These are phyloP conservation scores for Cadophora sp. DNA, from an alignment of 2,329 filamentous ascomycete species.

Conservation along the genomic window DNA sequence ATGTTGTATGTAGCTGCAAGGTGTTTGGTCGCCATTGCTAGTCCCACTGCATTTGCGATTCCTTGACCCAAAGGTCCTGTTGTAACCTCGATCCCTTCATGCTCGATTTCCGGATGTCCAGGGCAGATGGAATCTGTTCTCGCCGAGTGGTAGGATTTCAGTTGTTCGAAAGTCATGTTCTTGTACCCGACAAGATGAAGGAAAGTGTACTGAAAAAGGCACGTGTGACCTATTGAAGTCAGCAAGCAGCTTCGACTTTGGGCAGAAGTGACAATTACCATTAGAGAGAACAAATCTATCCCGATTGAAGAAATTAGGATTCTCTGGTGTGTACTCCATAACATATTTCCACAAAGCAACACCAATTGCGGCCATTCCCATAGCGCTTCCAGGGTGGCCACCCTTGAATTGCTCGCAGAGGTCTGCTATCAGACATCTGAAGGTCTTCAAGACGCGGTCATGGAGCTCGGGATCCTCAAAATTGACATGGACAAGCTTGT, in stretches of 20 bases:
- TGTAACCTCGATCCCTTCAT: conserved; percentile 57
- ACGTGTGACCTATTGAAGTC: conserved; percentile 48
- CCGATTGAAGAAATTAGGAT: conserved; percentile 50
- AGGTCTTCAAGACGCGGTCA: conserved; percentile 59
- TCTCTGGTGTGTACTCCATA: conserved; percentile 50
- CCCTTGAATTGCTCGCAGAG: conserved; percentile 74
- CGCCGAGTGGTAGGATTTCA: conserved; percentile 54
- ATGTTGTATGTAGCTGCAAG: conserved; percentile 54
- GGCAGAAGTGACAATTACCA: conserved; percentile 36
- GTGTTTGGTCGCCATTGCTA: conserved; percentile 57
- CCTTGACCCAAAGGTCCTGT: conserved; percentile 59
- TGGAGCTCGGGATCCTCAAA: conserved; percentile 14
- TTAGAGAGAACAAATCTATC: conserved; percentile 54
- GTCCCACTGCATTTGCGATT: conserved; percentile 56
- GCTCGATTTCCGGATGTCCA: conserved; percentile 57
- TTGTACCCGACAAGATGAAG: conserved; percentile 54
- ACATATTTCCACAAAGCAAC: conserved; percentile 51
- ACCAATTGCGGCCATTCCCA: conserved; percentile 53
- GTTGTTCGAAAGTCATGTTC: conserved; percentile 54
- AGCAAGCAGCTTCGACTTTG: background rate
- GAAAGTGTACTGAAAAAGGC: conserved; percentile 53
- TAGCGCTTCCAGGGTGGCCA: conserved; percentile 65
- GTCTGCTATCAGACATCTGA: conserved; percentile 69
- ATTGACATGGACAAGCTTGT: conserved; percentile 5
- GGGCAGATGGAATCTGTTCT: conserved; percentile 49